phyloP scores from a whole-genome alignment of 257 asterid genomes.

The Craterostigma plantagineum region DNA sequence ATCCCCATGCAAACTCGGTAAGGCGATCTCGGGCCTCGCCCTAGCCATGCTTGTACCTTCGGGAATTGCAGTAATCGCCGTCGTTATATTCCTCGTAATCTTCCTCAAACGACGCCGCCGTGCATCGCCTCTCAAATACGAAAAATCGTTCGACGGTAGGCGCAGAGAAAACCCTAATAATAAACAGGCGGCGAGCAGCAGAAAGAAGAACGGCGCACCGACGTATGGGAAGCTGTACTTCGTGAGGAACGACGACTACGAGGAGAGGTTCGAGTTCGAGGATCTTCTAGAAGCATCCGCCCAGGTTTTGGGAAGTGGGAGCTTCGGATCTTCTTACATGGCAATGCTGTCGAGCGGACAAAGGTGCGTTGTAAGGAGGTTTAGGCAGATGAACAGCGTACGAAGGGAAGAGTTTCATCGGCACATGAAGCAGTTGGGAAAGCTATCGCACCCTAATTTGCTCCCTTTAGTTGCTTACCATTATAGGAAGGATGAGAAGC shows the following conservation, averaged over 20 bases:
- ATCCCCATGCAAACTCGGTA: conserved; percentile 27
- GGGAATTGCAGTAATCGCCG: conserved; percentile 8
- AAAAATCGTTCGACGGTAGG: too few species aligned
- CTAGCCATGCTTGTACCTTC: conserved; percentile 13
- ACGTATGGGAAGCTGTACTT: conserved; percentile 22
- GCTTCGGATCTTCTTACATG: conserved; percentile 56
- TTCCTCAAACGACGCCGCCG: neutral
- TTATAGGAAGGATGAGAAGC: conserved; percentile 47
- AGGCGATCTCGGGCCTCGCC: conserved; percentile 10
- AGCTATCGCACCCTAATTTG: conserved; percentile 33
- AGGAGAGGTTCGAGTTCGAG: conserved; percentile 32
- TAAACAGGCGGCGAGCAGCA: neutral
- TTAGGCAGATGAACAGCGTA: conserved; percentile 26
- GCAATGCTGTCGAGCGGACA: conserved; percentile 26
- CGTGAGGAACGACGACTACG: conserved; percentile 17
- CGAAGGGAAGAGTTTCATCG: conserved; percentile 34
- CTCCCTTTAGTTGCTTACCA: conserved; percentile 53
- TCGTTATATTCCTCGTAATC: conserved; percentile 11
- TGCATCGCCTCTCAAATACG: too few species aligned
- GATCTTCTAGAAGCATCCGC: conserved; percentile 56
- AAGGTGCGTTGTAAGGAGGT: conserved; percentile 37
- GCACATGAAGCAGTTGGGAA: conserved; percentile 39
- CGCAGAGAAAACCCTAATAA: neutral
- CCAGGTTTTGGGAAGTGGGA: conserved; percentile 49
- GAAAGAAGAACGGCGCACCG: too few species aligned